Evolutionary conservation across 2,329 filamentous ascomycete genomes (phyloP), one percentile per base, ranked within the genome.

Genomic region (Colletotrichum somersetense): DNA sequence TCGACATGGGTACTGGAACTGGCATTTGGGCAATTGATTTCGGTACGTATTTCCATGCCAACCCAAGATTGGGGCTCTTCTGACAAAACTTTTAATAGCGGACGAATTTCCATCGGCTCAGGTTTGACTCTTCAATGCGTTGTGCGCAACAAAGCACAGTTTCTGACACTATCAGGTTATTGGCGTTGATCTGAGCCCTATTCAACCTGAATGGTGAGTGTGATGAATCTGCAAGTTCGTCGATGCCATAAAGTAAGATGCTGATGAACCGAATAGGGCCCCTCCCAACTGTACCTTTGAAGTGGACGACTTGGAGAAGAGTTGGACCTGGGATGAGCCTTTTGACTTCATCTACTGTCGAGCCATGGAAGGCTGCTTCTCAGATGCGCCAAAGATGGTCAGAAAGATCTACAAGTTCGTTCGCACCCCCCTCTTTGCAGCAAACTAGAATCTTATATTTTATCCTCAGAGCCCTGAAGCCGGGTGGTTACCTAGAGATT

Each of bases 231-330:
- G 5, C 26, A 11, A 14, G 35, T 33, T 44, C 33, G 16, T 26
- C 11, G 33, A 2, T 38, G 18, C 46, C 12, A 8, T 23, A 5
- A 8, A 38, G 18, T 35, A 35, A 14, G 8, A 26, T 26, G 12
- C 30, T 23, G 23, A 14, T 40, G 8, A 23, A 12, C 20, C 8
- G 2, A 4, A 26, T 35, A 83, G 81, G 76, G 82, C 86, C 5
- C 85, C 86, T 1, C 80, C 84, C 0, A 89, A 89, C 66, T 81
- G 86, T 6, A 76, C 78, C 16, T 88, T 88, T 71, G 82, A 84
- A 52, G 77, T 85, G 53, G 83, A 85, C 62, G 81, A 85, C 67
- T 74, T 81, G 16, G 81, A 83, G 53, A 78, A 81, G 40, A 76
- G 78, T n/a, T 85, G 83, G 83, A 79, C 77, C 3, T 85, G 78